Evolutionary conservation across 495 filamentous ascomycete genomes (phyloP).

Genomic region (Paragyromitra xinjiangensis): DNA sequence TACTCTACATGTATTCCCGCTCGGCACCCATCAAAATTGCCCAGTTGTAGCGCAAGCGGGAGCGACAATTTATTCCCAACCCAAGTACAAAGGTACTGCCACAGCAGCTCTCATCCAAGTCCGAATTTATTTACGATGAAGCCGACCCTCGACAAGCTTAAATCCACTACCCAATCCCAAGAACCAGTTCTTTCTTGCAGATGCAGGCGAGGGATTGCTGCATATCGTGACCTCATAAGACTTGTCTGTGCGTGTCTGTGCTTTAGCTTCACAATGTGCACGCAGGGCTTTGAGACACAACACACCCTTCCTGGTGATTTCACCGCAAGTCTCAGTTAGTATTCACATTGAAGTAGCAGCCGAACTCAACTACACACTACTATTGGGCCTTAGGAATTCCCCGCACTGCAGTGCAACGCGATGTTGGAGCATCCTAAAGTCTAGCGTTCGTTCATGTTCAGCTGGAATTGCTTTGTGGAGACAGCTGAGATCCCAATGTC

Average conservation of each 20-base stretch:
- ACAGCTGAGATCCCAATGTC: constrained; percentile 8
- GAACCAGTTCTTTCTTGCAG: constrained; percentile 22
- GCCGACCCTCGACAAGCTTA: constrained; percentile 25
- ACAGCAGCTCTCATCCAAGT: background rate
- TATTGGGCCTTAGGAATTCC: background rate
- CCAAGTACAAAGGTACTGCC: too few species aligned
- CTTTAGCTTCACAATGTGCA: background rate
- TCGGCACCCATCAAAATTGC: too few species aligned
- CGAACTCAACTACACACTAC: background rate
- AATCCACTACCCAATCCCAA: constrained; percentile 33
- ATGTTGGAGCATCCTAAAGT: background rate
- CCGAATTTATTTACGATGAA: background rate
- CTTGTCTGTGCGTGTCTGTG: background rate
- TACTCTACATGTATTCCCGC: too few species aligned
- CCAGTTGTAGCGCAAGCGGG: too few species aligned
- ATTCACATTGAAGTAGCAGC: background rate
- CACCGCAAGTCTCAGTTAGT: background rate
- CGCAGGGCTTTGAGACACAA: background rate
- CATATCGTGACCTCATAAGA: constrained; percentile 20
- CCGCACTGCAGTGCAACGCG: background rate
- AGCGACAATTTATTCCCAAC: too few species aligned
- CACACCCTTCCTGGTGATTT: background rate
- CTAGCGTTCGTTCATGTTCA: constrained; percentile 7
- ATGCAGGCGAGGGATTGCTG: constrained; percentile 26
- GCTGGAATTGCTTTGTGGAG: constrained; percentile 13